phyloP scores from a whole-genome alignment of 1,284 basidiomycete genomes.

The Entoloma clypeatum region DNA sequence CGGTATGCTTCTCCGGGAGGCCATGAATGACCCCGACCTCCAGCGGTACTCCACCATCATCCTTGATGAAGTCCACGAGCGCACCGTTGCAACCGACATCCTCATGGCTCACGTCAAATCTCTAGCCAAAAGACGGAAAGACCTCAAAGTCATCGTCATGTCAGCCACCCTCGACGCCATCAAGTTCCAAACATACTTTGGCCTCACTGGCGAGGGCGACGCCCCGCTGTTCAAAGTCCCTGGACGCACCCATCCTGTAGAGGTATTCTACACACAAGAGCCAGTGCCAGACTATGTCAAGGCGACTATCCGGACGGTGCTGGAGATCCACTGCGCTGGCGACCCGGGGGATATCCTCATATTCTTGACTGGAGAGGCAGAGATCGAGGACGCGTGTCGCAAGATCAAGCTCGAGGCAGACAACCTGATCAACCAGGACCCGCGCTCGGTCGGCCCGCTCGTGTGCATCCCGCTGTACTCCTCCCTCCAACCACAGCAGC shows the following conservation, averaged over 20 bases:
- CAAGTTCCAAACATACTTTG: slow-evolving; percentile 97
- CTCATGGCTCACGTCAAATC: slow-evolving; percentile 89
- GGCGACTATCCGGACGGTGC: slow-evolving; percentile 91
- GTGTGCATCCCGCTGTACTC: slow-evolving; percentile 91
- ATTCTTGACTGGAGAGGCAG: slow-evolving; percentile 97
- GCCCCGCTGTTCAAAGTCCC: slow-evolving; percentile 95
- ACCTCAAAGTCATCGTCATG: slow-evolving; percentile 98
- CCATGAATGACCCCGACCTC: slow-evolving; percentile 92
- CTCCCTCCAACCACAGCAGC: slow-evolving; percentile 88
- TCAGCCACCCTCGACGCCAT: slow-evolving; percentile 93
- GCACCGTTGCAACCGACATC: slow-evolving; percentile 95
- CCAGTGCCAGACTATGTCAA: slow-evolving; percentile 96
- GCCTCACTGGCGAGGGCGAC: slow-evolving; percentile 44
- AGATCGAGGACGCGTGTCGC: slow-evolving; percentile 94
- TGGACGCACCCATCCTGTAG: slow-evolving; percentile 93
- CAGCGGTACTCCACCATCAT: slow-evolving; percentile 94
- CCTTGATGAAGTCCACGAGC: slow-evolving; percentile 97
- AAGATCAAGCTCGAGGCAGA: slow-evolving; percentile 91
- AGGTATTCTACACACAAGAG: slow-evolving; percentile 93
- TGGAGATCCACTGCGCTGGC: slow-evolving; percentile 97
- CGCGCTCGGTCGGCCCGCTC: slow-evolving; percentile 78
- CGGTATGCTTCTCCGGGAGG: slow-evolving; percentile 95
- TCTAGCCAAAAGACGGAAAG: slow-evolving; percentile 75
- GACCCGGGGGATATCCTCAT: slow-evolving; percentile 90
- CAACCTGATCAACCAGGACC: slow-evolving; percentile 63